phyloP scores from a whole-genome alignment of 495 filamentous ascomycete genomes.

The Aspergillus coremiiformis region DNA sequence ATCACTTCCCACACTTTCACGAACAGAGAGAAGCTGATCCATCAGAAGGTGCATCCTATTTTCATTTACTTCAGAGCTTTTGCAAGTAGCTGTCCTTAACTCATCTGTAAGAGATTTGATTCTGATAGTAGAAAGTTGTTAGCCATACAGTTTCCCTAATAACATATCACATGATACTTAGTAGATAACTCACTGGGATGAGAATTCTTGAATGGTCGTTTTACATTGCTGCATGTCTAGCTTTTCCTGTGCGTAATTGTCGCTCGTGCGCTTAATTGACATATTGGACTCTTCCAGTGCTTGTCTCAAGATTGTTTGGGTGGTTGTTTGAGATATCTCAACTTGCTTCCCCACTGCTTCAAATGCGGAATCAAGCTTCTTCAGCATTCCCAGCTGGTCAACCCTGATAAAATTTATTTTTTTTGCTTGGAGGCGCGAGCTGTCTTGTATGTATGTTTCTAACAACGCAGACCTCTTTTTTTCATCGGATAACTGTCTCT shows the following conservation, averaged over 20 bases:
- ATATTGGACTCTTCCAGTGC: conserved; percentile 14
- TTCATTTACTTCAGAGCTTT: conserved; percentile 11
- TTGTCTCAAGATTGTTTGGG: conserved; percentile 9
- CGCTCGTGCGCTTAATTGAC: conserved; percentile 13
- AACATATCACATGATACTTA: too few species aligned
- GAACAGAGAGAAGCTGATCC: conserved; percentile 16
- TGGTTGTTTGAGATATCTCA: conserved; percentile 7
- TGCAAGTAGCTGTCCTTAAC: conserved; percentile 11
- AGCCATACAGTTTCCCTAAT: background rate
- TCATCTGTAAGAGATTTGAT: conserved; percentile 14
- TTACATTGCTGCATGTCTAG: conserved; percentile 18
- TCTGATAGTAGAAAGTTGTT: conserved; percentile 6
- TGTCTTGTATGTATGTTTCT: conserved; percentile 30
- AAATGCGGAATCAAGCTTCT: conserved; percentile 14
- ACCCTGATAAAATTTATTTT: conserved; percentile 19
- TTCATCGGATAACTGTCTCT: conserved; percentile 22
- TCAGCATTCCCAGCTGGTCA: conserved; percentile 21
- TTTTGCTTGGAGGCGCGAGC: conserved; percentile 19
- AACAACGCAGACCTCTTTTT: conserved; percentile 21
- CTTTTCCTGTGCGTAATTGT: conserved; percentile 12
- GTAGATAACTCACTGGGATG: conserved; percentile 24
- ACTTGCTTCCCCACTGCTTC: conserved; percentile 7
- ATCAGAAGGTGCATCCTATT: conserved; percentile 11
- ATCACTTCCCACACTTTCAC: conserved; percentile 13
- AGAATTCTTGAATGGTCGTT: conserved; percentile 9